Conservation (phyloP, 106 monocot species). For the Phalaenopsis equestris region DNA sequence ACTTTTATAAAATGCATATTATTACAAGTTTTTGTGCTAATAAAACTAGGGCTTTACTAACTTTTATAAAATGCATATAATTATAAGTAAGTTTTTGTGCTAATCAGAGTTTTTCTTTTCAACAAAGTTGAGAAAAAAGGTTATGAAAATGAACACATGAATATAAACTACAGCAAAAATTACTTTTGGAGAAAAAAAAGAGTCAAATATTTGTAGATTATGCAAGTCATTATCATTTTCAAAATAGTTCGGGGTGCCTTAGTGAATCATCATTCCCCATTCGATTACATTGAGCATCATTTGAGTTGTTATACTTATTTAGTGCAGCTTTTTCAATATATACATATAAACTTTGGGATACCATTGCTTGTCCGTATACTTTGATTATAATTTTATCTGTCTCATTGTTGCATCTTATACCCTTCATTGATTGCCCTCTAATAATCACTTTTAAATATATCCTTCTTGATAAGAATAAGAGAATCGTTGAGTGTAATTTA, state of each 20-base stretch:
- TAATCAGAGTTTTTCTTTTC: background rate
- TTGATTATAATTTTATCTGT: too few relatives aligned
- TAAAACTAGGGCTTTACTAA: too few relatives aligned
- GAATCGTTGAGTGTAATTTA: too few relatives aligned
- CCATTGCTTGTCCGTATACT: too few relatives aligned
- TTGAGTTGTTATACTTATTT: background rate
- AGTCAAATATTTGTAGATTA: background rate
- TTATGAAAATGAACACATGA: background rate
- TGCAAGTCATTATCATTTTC: background rate
- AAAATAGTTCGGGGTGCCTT: background rate
- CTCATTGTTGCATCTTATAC: too few relatives aligned
- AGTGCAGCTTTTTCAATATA: background rate
- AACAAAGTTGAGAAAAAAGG: background rate
- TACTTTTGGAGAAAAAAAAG: background rate
- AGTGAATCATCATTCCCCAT: background rate
- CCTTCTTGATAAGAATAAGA: too few relatives aligned
- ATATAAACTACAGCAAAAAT: too few relatives aligned
- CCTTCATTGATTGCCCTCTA: too few relatives aligned
- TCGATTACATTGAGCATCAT: background rate
- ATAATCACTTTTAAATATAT: too few relatives aligned
- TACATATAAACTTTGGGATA: too few relatives aligned
- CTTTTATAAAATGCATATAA: too few relatives aligned
- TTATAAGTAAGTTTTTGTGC: background rate
- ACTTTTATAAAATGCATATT: too few relatives aligned
- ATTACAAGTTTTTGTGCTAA: background rate